Evolutionary conservation across 1,139 yeast genomes (phyloP).

Genomic region (Candida buenavistaensis): DNA sequence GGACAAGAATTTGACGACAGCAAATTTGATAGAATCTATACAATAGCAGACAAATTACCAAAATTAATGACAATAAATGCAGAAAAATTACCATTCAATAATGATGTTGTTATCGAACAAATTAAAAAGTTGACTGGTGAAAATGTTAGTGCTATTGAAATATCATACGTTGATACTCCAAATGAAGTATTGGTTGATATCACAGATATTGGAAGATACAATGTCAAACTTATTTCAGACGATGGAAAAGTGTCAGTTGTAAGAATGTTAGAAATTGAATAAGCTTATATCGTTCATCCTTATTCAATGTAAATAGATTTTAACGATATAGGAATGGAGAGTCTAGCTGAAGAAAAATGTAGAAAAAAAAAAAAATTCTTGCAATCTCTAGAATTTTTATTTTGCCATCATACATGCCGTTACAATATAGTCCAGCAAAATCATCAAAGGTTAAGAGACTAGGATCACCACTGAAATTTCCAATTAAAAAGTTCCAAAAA

Average conservation of each 20-base stretch:
- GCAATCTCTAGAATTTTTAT: neutral
- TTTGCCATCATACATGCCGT: conserved; percentile 10
- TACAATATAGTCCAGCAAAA: conserved; percentile 42
- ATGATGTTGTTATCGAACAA: conserved; percentile 22
- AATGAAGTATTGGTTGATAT: conserved; percentile 19
- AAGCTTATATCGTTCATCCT: conserved; percentile 1
- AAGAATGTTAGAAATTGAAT: conserved; percentile 11
- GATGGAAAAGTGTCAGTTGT: conserved; percentile 19
- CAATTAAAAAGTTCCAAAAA: conserved; percentile 24
- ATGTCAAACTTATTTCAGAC: conserved; percentile 27
- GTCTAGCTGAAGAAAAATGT: too few relatives aligned
- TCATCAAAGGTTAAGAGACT: conserved; percentile 30
- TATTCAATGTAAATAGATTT: conserved; percentile 4
- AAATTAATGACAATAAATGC: conserved; percentile 20
- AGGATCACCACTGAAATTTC: conserved; percentile 21
- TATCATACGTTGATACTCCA: conserved; percentile 13
- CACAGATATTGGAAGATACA: conserved; percentile 29
- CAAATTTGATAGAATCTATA: conserved; percentile 24
- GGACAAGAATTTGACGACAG: conserved; percentile 6
- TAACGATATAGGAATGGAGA: too few relatives aligned
- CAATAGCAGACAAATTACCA: conserved; percentile 36
- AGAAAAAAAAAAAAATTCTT: neutral
- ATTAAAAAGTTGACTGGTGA: conserved; percentile 33
- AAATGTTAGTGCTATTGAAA: conserved; percentile 9
- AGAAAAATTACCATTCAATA: conserved; percentile 29